Conservation (phyloP, 106 monocot genomes). For the Dendrobium chrysotoxum region DNA sequence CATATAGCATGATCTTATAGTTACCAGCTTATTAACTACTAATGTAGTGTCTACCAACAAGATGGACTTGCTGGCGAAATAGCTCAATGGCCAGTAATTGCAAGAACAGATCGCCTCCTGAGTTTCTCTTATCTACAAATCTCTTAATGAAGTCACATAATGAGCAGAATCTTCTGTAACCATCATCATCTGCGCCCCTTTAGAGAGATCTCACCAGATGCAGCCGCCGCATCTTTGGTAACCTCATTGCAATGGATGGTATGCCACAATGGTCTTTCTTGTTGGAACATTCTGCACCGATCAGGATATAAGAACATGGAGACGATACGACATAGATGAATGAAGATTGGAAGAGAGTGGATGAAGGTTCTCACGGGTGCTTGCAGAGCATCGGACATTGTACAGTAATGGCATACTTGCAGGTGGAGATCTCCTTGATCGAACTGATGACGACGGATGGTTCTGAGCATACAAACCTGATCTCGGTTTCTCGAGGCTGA, state of each 20-base stretch:
- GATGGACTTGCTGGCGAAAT: no score
- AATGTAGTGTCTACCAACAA: no score
- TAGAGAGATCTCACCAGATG: background rate
- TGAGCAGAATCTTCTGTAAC: conserved; percentile 13
- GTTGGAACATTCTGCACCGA: conserved; percentile 65
- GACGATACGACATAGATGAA: no score
- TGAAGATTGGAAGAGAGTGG: background rate
- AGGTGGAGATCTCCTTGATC: conserved; percentile 85
- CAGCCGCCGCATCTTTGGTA: background rate
- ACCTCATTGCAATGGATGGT: conserved; percentile 70
- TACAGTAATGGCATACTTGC: conserved; percentile 75
- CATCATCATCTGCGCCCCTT: background rate
- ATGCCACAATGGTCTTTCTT: conserved; percentile 60
- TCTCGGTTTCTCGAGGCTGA: conserved; percentile 72
- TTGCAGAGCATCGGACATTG: conserved; percentile 75
- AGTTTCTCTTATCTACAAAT: background rate
- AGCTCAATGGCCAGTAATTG: no score
- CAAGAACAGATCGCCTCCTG: no score
- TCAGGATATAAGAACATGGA: no score
- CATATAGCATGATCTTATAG: no score
- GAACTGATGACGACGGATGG: conserved; percentile 55
- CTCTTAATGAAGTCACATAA: conserved; percentile 3
- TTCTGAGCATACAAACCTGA: conserved; percentile 78
- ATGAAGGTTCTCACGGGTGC: conserved; percentile 53
- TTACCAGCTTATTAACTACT: no score